Evolutionary conservation across 257 asterid species (phyloP), one percentile per base, ranked within the genome.

Genomic region (Haberlea rhodopensis): DNA sequence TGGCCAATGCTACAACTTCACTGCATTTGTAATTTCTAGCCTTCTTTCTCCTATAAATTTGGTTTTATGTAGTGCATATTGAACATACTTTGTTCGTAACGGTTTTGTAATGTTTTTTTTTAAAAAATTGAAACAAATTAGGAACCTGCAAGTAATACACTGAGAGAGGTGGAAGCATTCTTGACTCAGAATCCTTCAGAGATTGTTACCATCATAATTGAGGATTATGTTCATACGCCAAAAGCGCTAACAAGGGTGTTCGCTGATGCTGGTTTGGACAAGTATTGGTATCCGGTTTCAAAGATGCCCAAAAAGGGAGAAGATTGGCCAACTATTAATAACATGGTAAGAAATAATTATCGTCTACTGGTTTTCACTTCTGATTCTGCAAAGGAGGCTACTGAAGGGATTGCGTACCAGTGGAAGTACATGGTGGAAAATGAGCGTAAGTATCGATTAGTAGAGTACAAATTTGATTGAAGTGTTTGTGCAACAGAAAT

Each of bases 401-500:
- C 69, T 40, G 99, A 92, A 85, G 99, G 90, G 72, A 76, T 92
- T 45, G 95, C 99, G 26, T 87, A 89, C 71, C 97, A 92, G 70
- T 92, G 99, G 99, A 89, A 70, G 73, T 88, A 92, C 84, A 89
- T 92, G 96, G 84, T 89, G 69, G 99, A 92, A 78, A 92, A 89
- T 57, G 95, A 87, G 70, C 16, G 99, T 92, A 76, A 78, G 98
- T 78, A 45, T 53, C 40, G 24, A n/a, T 51, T 15, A 3, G 28
- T 54, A 71, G 49, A 55, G 45, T 67, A 60, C 53, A 65, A 37
- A 62, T 71, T 59, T 71, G 71, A 40, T 54, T 48, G 67, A 57
- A 58, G 58, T 71, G 69, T 46, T 68, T 53, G 6, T 63, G 51
- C 43, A 62, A 4, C 51, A 59, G 65, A 58, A 66, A 64, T 59